A percentile compares a stretch with the other conserved stretches of the same genome.
These are phyloP conservation scores for Ganoderma multipileum DNA, from an alignment of 1,284 basidiomycete species.

Conservation along the genomic window DNA sequence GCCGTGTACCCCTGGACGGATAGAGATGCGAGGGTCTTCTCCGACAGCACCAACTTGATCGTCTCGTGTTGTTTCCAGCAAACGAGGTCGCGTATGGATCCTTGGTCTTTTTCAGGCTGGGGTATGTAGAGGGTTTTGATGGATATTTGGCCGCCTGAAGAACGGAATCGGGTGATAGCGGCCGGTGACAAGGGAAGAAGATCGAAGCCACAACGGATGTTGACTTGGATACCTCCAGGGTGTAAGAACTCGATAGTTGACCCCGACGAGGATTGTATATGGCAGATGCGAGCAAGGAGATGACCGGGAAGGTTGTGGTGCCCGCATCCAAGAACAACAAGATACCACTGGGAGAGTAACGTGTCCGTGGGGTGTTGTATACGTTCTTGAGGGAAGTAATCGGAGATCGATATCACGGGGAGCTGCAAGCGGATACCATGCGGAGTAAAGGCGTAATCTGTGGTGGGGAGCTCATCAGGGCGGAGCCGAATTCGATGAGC, in stretches of 20 bases:
- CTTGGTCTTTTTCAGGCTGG: background rate
- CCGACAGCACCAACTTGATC: background rate
- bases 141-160: background rate
- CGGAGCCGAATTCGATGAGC: background rate
- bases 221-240: background rate
- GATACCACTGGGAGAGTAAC: background rate
- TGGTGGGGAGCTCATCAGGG: background rate
- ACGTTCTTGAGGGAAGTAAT: background rate
- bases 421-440: background rate
- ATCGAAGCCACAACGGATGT: background rate
- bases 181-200: background rate
- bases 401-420: background rate
- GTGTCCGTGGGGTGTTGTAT: background rate
- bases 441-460: background rate
- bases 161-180: background rate
- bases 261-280: background rate
- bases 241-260: background rate
- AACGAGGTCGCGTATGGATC: background rate
- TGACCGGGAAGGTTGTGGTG: background rate
- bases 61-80: background rate
- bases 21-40: background rate
- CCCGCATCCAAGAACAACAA: background rate
- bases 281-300: background rate
- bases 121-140: background rate
- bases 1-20: background rate